Evolutionary conservation across 257 asterid genomes (phyloP).

Genomic region (Agastache rugosa): DNA sequence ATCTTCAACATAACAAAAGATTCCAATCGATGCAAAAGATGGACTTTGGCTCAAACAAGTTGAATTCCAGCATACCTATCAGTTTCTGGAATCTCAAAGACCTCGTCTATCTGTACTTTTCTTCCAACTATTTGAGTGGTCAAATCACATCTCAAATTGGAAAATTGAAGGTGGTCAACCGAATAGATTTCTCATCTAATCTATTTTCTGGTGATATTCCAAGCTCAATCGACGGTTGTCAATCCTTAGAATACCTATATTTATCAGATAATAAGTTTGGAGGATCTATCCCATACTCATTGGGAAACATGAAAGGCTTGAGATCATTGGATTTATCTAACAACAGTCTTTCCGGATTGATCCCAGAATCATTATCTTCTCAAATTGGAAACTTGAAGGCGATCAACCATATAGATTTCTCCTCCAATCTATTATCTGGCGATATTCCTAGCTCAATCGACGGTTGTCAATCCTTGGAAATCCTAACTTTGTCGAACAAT

Average conservation of each 20-base stretch:
- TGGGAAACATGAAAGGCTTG: background rate
- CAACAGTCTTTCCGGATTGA: constrained; percentile 15
- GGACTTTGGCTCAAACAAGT: constrained; percentile 21
- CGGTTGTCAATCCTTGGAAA: background rate
- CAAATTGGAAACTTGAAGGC: constrained; percentile 16
- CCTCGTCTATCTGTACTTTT: constrained; percentile 23
- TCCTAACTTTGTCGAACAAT: background rate
- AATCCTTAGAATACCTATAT: background rate
- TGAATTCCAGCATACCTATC: constrained; percentile 34
- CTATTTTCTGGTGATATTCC: constrained; percentile 8
- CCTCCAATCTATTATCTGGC: background rate
- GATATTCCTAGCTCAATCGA: constrained; percentile 12
- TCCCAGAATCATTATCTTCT: background rate
- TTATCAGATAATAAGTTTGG: constrained; percentile 3
- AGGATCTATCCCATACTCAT: background rate
- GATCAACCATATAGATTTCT: constrained; percentile 10
- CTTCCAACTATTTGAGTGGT: constrained; percentile 34
- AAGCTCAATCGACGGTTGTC: background rate
- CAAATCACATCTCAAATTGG: background rate
- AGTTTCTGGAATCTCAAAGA: constrained; percentile 28
- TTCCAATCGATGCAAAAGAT: constrained; percentile 13
- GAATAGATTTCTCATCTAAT: constrained; percentile 10
- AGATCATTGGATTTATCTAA: background rate
- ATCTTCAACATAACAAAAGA: background rate
- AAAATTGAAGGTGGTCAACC: background rate